Evolutionary conservation across 108 stramenopile genomes (phyloP).

Genomic region (Aurantiochytrium sp.): DNA sequence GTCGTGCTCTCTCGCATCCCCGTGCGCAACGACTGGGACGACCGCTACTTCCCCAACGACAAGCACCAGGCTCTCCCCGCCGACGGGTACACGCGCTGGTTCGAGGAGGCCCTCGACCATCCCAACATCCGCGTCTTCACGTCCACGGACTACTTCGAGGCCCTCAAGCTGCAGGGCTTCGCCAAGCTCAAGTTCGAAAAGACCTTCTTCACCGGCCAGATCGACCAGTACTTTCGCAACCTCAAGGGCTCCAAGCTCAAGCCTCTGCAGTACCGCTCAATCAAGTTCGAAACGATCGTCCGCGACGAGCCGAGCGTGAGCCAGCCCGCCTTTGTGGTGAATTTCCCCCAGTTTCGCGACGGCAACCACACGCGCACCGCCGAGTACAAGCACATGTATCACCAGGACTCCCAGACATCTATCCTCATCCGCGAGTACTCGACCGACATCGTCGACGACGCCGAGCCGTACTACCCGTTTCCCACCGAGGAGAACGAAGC

Average conservation of each 20-base stretch:
- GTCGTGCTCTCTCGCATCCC: constrained; percentile 69
- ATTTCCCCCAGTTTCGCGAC: constrained; percentile 55
- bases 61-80: constrained; percentile 67
- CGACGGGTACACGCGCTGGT: constrained; percentile 66
- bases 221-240: constrained; percentile 70
- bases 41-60: constrained; percentile 68
- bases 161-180: constrained; percentile 33
- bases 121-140: constrained; percentile 60
- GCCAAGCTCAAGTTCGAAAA: constrained; percentile 50
- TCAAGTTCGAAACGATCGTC: constrained; percentile 62
- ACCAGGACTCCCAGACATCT: constrained; percentile 62
- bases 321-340: constrained; percentile 64
- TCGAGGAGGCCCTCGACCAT: constrained; percentile 62
- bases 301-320: constrained; percentile 36
- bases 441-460: not conserved
- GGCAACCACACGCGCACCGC: constrained; percentile 40
- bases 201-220: constrained; percentile 69
- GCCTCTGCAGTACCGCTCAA: constrained; percentile 61
- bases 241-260: constrained; percentile 60
- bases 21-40: constrained; percentile 62
- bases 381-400: constrained; percentile 67
- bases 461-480: constrained; percentile 67
- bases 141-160: constrained; percentile 65
- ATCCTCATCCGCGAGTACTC: constrained; percentile 39
- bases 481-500: constrained; percentile 66